Evolutionary conservation across 257 asterid genomes (phyloP).

Genomic region (Nicotiana otophora): DNA sequence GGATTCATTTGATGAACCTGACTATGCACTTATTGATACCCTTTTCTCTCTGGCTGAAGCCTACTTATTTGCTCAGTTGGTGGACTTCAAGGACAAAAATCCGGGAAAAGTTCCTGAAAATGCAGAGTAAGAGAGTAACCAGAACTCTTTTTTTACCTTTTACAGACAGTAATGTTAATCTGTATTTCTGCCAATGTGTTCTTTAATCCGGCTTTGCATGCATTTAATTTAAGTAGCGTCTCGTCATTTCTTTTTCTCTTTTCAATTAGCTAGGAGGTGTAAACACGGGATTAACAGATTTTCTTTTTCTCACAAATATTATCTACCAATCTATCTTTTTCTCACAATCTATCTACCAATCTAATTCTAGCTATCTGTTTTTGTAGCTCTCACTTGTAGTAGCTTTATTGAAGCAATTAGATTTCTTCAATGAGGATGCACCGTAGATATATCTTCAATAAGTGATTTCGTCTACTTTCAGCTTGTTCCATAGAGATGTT

Average conservation of each 20-base stretch:
- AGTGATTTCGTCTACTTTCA: not conserved
- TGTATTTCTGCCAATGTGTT: not conserved
- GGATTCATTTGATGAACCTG: conserved; percentile 91
- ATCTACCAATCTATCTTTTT: not conserved
- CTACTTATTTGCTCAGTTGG: conserved; percentile 92
- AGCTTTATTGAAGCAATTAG: not conserved
- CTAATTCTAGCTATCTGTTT: not conserved
- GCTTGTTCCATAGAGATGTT: not conserved
- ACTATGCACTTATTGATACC: conserved; percentile 89
- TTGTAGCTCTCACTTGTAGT: not conserved
- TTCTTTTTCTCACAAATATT: not conserved
- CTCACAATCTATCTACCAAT: not conserved
- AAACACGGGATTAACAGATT: not conserved
- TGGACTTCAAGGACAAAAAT: conserved; percentile 88
- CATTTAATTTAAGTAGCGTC: not conserved
- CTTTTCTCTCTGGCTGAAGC: conserved; percentile 96
- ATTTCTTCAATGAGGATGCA: not conserved
- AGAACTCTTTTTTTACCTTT: not conserved
- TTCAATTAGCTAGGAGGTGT: not conserved
- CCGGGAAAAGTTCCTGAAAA: conserved; percentile 59
- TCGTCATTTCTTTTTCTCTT: not conserved
- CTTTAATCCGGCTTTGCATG: not conserved
- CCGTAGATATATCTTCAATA: not conserved
- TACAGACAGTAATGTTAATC: not conserved
- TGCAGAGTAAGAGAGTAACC: conserved; percentile 64